Evolutionary conservation across 257 asterid species (phyloP).

Genomic region (Nicotiana knightiana): DNA sequence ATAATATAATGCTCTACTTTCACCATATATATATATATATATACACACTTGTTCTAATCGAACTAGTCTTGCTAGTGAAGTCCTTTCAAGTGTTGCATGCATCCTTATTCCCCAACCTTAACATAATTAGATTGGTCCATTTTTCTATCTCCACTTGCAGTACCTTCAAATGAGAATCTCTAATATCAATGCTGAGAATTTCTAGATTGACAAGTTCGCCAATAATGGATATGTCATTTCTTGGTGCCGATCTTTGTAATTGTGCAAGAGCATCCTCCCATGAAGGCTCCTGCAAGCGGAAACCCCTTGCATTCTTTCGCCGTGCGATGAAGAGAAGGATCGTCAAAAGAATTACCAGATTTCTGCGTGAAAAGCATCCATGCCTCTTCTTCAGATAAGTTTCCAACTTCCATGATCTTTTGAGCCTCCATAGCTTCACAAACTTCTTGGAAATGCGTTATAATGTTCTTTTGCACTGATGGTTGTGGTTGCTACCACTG

Average conservation of each 20-base stretch:
- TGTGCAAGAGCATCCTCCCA: constrained; percentile 3
- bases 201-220: neutral
- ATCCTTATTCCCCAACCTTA: neutral
- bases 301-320: constrained; percentile 13
- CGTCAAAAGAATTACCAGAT: neutral
- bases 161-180: neutral
- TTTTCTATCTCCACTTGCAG: neutral
- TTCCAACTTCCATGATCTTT: neutral
- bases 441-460: neutral
- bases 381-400: neutral
- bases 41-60: neutral
- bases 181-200: constrained; percentile 8
- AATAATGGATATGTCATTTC: neutral
- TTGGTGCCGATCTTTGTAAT: neutral
- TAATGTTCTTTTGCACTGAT: neutral
- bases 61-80: neutral
- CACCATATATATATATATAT: neutral
- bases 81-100: neutral
- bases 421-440: constrained; percentile 11
- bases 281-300: constrained; percentile 7
- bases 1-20: neutral
- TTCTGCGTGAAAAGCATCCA: constrained; percentile 1
- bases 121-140: constrained; percentile 1
- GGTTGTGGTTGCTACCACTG: neutral
- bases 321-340: neutral